phyloP scores from a whole-genome alignment of 2,329 filamentous ascomycete species.

The Neophaeococcomyces mojaviensis region DNA sequence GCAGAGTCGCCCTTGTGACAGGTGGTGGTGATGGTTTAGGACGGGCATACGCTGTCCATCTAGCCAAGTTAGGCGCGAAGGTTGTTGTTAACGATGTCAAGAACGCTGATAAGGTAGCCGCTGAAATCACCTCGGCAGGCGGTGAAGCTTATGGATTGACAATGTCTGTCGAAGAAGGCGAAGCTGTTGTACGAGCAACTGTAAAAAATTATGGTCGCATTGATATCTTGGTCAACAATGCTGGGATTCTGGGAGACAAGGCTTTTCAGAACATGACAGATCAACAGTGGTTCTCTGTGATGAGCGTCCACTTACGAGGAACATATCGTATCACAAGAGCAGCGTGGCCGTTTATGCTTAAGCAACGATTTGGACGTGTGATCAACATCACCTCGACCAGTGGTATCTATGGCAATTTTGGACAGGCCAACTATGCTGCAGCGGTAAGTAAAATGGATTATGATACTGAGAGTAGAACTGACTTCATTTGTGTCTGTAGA shows the following conservation, averaged over 20 bases:
- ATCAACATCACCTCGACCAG: constrained; percentile 94
- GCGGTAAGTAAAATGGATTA: constrained; percentile 51
- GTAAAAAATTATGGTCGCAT: constrained; percentile 89
- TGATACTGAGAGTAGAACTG: constrained; percentile 9
- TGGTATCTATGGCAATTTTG: constrained; percentile 98
- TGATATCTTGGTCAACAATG: constrained; percentile 95
- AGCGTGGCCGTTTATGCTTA: constrained; percentile 92
- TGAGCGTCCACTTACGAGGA: constrained; percentile 84
- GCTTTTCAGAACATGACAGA: constrained; percentile 97
- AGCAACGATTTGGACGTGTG: constrained; percentile 96
- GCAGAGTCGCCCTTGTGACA: constrained; percentile 76
- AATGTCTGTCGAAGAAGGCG: constrained; percentile 86
- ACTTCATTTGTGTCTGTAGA: constrained; percentile 41
- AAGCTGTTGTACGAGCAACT: constrained; percentile 78
- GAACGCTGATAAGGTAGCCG: constrained; percentile 79
- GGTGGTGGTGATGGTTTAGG: constrained; percentile 82
- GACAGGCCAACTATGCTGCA: constrained; percentile 92
- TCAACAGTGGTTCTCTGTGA: constrained; percentile 80
- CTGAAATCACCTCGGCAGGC: constrained; percentile 82
- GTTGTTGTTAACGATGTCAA: constrained; percentile 90
- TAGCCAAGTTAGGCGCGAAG: constrained; percentile 72
- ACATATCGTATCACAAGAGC: constrained; percentile 97
- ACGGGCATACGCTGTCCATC: constrained; percentile 77
- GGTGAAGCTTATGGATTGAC: constrained; percentile 87
- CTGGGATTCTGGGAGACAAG: constrained; percentile 94